Percentiles rank a stretch among this genome's conserved stretches.
Conservation (phyloP, 768 basidiomycete species). For the Leccinum ochraceum region DNA sequence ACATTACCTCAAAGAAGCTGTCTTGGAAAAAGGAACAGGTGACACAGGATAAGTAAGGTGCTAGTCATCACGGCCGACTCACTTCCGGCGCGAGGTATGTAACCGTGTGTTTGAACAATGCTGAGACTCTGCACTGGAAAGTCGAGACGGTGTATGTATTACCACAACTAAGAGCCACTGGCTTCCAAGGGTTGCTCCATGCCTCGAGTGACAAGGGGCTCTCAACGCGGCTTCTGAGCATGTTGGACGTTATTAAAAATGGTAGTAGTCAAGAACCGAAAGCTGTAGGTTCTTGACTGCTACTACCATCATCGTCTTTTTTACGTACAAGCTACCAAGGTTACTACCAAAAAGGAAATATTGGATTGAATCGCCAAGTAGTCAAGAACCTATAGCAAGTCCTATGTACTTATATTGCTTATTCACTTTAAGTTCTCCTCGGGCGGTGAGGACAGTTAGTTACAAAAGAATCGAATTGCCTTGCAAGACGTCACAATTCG, state of each 20-base stretch:
- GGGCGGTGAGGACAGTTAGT: too few relatives aligned
- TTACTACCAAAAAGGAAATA: neutral
- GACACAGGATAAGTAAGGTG: neutral
- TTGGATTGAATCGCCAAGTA: neutral
- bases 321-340: neutral
- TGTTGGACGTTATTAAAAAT: neutral
- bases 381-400: neutral
- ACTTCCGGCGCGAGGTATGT: neutral
- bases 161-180: neutral
- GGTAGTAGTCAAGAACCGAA: neutral
- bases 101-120: neutral
- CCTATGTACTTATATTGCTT: neutral
- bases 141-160: neutral
- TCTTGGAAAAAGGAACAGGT: neutral
- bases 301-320: neutral
- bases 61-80: neutral
- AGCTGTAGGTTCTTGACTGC: neutral
- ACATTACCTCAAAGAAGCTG: neutral
- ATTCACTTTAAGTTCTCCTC: too few relatives aligned
- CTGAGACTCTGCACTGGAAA: neutral
- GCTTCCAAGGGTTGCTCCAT: neutral
- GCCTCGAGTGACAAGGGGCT: neutral
- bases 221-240: neutral
- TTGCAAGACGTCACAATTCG: neutral
- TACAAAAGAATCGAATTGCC: neutral